Conservation (phyloP, 2,329 filamentous ascomycete genomes). For the Cordyceps pruinosa region DNA sequence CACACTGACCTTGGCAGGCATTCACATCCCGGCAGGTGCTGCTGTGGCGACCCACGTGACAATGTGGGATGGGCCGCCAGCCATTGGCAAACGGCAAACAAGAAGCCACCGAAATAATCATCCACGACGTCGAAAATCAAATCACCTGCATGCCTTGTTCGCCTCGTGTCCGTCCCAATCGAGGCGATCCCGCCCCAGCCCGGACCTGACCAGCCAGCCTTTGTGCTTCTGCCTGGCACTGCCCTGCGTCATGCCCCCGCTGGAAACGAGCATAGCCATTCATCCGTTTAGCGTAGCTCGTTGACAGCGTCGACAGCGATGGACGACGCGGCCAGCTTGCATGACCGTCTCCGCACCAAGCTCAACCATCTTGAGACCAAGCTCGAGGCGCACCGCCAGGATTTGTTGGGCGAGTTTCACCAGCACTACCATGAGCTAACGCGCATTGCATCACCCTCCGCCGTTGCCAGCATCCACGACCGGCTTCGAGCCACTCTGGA, state of each 20-base stretch:
- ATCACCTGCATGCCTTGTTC: constrained; percentile 3
- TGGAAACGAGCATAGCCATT: constrained; percentile 16
- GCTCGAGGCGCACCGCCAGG: constrained; percentile 49
- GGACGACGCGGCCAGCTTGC: constrained; percentile 35
- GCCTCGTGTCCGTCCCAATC: neutral
- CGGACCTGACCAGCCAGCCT: too few relatives aligned
- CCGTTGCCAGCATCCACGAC: constrained; percentile 40
- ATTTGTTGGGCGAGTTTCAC: constrained; percentile 51
- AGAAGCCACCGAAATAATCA: constrained; percentile 1
- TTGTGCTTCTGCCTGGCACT: constrained; percentile 7
- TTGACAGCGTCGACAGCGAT: constrained; percentile 20
- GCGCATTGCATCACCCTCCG: constrained; percentile 37
- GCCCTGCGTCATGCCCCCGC: constrained; percentile 33
- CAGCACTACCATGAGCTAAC: constrained; percentile 46
- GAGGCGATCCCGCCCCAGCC: neutral
- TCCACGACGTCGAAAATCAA: neutral
- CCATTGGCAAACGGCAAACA: constrained; percentile 3
- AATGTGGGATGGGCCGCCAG: neutral
- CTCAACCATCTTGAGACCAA: constrained; percentile 50
- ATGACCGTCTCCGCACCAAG: constrained; percentile 46
- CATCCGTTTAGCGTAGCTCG: constrained; percentile 5
- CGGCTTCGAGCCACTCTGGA: constrained; percentile 38
- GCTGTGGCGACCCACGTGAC: constrained; percentile 11
- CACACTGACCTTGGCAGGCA: neutral
- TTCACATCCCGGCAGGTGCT: neutral